These are phyloP conservation scores for Kewa caespitosa DNA, from an alignment of 179 eudicot genomes.

Conservation along the genomic window DNA sequence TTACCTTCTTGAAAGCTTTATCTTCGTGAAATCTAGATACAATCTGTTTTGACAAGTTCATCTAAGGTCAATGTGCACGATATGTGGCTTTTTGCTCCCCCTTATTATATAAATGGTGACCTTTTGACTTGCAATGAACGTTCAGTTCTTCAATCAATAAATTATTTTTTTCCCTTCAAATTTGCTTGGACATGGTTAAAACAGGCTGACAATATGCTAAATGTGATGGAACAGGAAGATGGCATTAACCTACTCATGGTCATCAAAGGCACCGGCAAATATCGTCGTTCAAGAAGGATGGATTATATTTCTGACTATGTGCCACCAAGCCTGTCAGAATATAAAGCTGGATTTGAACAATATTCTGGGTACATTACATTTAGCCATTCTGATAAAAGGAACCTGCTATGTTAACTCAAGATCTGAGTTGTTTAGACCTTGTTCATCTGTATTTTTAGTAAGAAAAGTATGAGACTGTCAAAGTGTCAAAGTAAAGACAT, in stretches of 20 bases:
- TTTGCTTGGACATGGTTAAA: background rate
- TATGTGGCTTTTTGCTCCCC: background rate
- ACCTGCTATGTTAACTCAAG: background rate
- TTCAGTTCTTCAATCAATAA: background rate
- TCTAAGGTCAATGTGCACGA: too few relatives aligned
- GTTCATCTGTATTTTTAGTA: background rate
- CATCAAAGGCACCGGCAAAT: conserved; percentile 55
- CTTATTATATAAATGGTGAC: background rate
- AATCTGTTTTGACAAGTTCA: too few relatives aligned
- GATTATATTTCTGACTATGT: conserved; percentile 53
- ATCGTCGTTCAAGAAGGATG: conserved; percentile 53
- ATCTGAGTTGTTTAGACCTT: background rate
- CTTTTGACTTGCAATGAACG: background rate
- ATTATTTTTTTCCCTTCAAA: background rate
- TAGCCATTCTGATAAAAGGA: background rate
- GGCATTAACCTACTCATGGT: conserved; percentile 56
- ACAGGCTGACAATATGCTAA: conserved; percentile 7
- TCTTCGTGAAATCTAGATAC: too few relatives aligned
- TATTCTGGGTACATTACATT: conserved; percentile 28
- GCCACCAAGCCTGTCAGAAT: conserved; percentile 64
- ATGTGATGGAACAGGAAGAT: conserved; percentile 59
- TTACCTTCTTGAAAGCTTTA: background rate
- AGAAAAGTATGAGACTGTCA: background rate
- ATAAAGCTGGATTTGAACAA: conserved; percentile 23
- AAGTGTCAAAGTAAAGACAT: background rate